phyloP scores from a whole-genome alignment of 78 protist species.

The Pigoraptor vietnamica region DNA sequence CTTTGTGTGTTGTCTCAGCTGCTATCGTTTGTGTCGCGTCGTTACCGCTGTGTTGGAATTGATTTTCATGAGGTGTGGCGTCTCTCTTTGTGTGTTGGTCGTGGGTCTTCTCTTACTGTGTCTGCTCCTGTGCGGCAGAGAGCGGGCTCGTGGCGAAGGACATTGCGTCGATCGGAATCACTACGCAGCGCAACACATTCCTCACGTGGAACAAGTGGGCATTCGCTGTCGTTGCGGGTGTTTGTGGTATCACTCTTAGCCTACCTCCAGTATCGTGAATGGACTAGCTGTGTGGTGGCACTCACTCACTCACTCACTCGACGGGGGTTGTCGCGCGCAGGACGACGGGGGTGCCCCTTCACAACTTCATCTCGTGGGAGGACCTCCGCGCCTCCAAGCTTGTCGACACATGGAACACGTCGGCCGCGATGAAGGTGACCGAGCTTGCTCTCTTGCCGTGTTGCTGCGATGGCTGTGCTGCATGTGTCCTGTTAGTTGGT shows the following conservation, averaged over 20 bases:
- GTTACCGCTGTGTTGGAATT: too few species aligned
- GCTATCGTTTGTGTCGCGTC: too few species aligned
- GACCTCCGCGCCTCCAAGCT: not conserved
- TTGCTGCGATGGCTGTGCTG: too few species aligned
- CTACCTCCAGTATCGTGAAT: too few species aligned
- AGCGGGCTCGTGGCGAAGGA: not conserved
- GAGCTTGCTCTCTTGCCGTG: too few species aligned
- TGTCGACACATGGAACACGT: not conserved
- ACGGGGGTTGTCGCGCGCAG: not conserved
- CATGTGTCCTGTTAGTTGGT: not conserved
- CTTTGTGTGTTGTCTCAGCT: too few species aligned
- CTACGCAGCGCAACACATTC: not conserved
- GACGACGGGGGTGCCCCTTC: not conserved
- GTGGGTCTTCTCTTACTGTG: too few species aligned
- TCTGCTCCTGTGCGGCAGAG: too few species aligned
- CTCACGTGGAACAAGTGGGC: not conserved
- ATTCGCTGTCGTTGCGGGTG: not conserved
- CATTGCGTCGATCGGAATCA: not conserved
- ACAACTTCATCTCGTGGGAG: conserved; percentile 2
- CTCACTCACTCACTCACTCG: too few species aligned
- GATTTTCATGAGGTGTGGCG: too few species aligned
- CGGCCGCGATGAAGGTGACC: not conserved
- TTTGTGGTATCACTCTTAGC: not conserved
- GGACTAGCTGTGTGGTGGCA: too few species aligned
- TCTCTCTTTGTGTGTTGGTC: too few species aligned